Evolutionary conservation across 2,329 filamentous ascomycete species (phyloP).

Genomic region (Fusarium sterilihyphosum): DNA sequence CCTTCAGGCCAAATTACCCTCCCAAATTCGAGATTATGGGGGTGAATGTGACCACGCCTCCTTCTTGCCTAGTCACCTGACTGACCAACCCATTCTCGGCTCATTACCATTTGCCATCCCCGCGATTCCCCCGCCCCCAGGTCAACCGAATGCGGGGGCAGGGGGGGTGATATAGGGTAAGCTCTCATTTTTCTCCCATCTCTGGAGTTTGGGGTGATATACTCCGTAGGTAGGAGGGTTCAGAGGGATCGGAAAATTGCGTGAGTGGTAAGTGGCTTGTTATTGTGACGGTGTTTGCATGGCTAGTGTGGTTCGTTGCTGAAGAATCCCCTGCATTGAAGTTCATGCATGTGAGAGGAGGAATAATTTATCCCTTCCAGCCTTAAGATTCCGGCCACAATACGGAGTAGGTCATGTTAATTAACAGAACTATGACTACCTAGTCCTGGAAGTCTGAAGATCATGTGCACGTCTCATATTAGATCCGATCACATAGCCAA

Average conservation of each 20-base stretch:
- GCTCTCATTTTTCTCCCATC: background rate
- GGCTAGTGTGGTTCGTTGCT: background rate
- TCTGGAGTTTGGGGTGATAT: background rate
- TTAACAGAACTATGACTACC: background rate
- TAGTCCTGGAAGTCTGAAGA: no score
- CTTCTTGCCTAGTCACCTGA: conserved; percentile 33
- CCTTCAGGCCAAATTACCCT: background rate
- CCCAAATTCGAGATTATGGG: conserved; percentile 36
- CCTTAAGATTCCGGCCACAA: background rate
- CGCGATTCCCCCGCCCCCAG: conserved; percentile 30
- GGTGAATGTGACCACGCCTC: conserved; percentile 23
- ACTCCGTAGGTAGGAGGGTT: background rate
- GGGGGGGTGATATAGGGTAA: conserved; percentile 8
- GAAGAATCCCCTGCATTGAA: background rate
- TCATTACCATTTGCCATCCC: conserved; percentile 19
- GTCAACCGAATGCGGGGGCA: conserved; percentile 27
- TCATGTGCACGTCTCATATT: background rate
- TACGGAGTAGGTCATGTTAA: background rate
- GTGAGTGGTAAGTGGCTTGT: background rate
- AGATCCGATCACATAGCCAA: background rate
- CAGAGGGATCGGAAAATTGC: background rate
- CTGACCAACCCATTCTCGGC: conserved; percentile 27
- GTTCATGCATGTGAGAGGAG: background rate
- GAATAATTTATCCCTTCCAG: background rate
- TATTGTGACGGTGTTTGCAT: background rate